Evolutionary conservation across 2,329 filamentous ascomycete species (phyloP).

Genomic region (Beauveria sp.): DNA sequence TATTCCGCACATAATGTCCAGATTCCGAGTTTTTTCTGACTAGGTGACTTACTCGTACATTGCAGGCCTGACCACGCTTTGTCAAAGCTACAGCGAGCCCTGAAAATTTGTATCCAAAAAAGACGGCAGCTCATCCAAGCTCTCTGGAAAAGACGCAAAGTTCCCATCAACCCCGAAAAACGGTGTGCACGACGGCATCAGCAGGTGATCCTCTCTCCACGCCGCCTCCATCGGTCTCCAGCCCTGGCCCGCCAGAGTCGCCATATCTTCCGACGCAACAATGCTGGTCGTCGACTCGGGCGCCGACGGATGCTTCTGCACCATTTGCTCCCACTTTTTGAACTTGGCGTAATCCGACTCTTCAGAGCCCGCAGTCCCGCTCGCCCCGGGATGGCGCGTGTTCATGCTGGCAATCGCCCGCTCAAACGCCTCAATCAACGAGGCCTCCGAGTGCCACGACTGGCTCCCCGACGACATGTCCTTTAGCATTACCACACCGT

Average conservation of each 20-base stretch:
- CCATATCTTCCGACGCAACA: not conserved
- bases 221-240: constrained; percentile 13
- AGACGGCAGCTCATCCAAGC: constrained; percentile 29
- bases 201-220: constrained; percentile 1
- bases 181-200: constrained; percentile 20
- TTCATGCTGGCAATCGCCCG: constrained; percentile 39
- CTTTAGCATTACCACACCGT: constrained; percentile 42
- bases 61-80: not conserved
- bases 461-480: constrained; percentile 46
- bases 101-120: constrained; percentile 16
- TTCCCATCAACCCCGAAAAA: constrained; percentile 30
- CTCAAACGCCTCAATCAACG: constrained; percentile 45
- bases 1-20: not conserved
- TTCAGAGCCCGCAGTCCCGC: constrained; percentile 19
- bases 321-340: constrained; percentile 44
- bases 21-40: not conserved
- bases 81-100: not conserved
- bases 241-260: not conserved
- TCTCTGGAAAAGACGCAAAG: constrained; percentile 31
- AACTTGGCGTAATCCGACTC: constrained; percentile 44
- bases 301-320: constrained; percentile 30
- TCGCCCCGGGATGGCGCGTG: constrained; percentile 27
- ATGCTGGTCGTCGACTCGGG: constrained; percentile 16
- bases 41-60: not conserved
- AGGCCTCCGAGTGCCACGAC: constrained; percentile 44